A percentile compares a stretch with the other conserved stretches of the same genome.
phyloP scores from a whole-genome alignment of 225 moss, liverwort and hornwort species.

The Anthoceros angustus region DNA sequence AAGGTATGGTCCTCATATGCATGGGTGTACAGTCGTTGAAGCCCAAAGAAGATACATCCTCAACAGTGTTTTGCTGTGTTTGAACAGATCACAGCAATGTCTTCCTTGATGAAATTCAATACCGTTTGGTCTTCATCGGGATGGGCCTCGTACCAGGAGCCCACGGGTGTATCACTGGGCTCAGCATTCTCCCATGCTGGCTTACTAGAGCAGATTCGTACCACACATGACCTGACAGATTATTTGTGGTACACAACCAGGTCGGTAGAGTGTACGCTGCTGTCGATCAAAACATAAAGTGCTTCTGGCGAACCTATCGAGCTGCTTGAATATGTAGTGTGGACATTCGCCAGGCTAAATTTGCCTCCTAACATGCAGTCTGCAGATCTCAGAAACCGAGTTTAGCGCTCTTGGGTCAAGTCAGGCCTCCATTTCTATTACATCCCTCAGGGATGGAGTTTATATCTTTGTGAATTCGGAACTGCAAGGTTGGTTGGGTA shows the following conservation, averaged over 20 bases:
- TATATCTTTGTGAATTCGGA: slow-evolving; percentile 33
- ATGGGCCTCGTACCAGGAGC: slow-evolving; percentile 41
- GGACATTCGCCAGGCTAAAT: neutral
- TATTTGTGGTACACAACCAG: slow-evolving; percentile 60
- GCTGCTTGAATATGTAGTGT: neutral
- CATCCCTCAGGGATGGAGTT: slow-evolving; percentile 38
- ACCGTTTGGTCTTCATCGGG: slow-evolving; percentile 10
- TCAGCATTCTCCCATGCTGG: slow-evolving; percentile 18
- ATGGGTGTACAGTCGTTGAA: neutral
- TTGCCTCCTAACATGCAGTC: slow-evolving; percentile 10
- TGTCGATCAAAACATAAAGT: neutral
- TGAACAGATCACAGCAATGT: slow-evolving; percentile 38
- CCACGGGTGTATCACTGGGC: slow-evolving; percentile 28
- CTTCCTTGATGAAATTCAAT: slow-evolving; percentile 31
- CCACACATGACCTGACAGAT: slow-evolving; percentile 43
- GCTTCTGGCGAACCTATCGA: slow-evolving; percentile 5
- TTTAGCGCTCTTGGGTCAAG: neutral
- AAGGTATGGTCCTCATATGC: slow-evolving; percentile 24
- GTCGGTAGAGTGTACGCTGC: slow-evolving; percentile 16
- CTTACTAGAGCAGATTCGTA: slow-evolving; percentile 44
- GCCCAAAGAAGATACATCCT: neutral
- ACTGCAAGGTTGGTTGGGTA: neutral
- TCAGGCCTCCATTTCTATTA: slow-evolving; percentile 16
- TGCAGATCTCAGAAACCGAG: slow-evolving; percentile 22
- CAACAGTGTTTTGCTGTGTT: neutral